Percentiles rank a stretch among this genome's conserved stretches.
phyloP scores from a whole-genome alignment of 176 grass and related monocot species.

The Carex parvula region DNA sequence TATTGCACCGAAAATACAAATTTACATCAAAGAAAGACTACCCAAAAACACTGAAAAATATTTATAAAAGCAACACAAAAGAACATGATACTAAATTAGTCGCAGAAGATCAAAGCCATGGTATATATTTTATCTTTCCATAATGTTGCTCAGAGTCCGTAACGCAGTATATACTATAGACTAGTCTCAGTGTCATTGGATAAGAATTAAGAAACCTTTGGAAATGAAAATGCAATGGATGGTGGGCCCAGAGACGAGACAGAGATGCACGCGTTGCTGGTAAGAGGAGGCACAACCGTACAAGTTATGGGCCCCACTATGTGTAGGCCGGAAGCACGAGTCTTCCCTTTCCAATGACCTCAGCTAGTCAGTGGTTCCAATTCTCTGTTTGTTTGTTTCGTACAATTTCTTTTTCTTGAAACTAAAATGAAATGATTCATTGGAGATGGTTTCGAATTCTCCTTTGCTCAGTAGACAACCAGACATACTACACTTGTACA shows the following conservation, averaged over 20 bases:
- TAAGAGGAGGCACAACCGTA: background rate
- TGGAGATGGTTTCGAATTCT: too few relatives aligned
- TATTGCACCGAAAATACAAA: background rate
- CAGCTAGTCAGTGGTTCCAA: background rate
- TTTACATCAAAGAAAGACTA: background rate
- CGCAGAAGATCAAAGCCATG: background rate
- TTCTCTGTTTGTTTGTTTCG: background rate
- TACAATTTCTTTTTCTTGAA: background rate
- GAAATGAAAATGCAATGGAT: background rate
- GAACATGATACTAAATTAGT: background rate
- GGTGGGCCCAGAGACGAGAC: slow-evolving; percentile 8
- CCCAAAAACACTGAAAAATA: background rate
- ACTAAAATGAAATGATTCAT: background rate
- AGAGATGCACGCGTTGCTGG: slow-evolving; percentile 9
- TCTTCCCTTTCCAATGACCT: slow-evolving; percentile 12
- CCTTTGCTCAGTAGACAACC: too few relatives aligned
- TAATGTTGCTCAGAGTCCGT: background rate
- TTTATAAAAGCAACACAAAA: background rate
- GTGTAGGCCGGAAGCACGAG: slow-evolving; percentile 12
- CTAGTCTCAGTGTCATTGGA: background rate
- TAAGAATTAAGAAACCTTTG: slow-evolving; percentile 11
- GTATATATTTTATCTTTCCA: background rate
- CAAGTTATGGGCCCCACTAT: background rate
- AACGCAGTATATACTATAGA: background rate
- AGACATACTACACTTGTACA: too few relatives aligned